Conservation (phyloP, 768 basidiomycete species). For the Hemileccinum rubropunctum region DNA sequence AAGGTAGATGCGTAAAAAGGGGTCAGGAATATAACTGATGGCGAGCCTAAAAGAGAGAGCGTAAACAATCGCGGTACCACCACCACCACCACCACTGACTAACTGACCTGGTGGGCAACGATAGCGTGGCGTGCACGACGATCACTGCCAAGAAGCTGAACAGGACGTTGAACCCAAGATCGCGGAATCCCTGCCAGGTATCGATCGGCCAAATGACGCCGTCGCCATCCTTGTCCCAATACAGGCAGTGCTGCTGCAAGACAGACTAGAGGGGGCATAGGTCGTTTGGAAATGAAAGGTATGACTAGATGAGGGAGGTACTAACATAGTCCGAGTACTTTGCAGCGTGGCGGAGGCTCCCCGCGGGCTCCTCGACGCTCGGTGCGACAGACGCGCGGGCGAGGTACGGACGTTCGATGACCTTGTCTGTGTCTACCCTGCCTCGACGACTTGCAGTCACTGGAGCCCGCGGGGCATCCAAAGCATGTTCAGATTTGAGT, state of each 20-base stretch:
- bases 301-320: background rate
- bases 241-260: constrained; percentile 40
- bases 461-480: constrained; percentile 21
- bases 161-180: constrained; percentile 40
- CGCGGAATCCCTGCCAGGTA: constrained; percentile 40
- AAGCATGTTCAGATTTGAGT: constrained; percentile 17
- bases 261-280: constrained; percentile 29
- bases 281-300: background rate
- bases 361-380: constrained; percentile 20
- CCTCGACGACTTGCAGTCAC: constrained; percentile 16
- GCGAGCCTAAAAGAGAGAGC: constrained; percentile 12
- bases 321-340: constrained; percentile 23
- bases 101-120: constrained; percentile 32
- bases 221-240: constrained; percentile 41
- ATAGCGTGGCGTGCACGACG: constrained; percentile 35
- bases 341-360: constrained; percentile 18
- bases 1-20: constrained; percentile 39
- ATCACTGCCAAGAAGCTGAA: constrained; percentile 34
- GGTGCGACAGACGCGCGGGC: constrained; percentile 29
- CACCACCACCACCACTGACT: background rate
- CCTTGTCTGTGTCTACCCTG: constrained; percentile 26
- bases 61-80: background rate
- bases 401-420: constrained; percentile 28
- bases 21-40: constrained; percentile 36
- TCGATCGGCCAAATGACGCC: constrained; percentile 45